Conservation (phyloP, 2,329 filamentous ascomycete genomes). For the Colletotrichum sp. region DNA sequence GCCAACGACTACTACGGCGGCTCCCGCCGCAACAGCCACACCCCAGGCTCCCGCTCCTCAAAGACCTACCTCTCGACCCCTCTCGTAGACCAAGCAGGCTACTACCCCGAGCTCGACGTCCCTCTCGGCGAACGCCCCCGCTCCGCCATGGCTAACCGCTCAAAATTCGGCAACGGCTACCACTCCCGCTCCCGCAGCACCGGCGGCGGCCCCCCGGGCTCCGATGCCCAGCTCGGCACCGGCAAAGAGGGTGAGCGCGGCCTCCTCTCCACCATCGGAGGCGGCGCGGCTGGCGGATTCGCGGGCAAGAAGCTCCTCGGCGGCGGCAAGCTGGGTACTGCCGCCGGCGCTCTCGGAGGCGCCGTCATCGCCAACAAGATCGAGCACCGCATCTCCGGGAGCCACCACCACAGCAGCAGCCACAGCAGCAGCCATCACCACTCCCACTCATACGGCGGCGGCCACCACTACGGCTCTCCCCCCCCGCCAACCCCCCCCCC, state of each 20-base stretch:
- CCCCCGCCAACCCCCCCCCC: no score
- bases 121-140: neutral
- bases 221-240: constrained; percentile 13
- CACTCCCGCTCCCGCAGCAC: constrained; percentile 3
- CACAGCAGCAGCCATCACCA: neutral
- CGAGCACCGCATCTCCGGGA: constrained; percentile 45
- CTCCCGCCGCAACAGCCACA: constrained; percentile 16
- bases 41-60: neutral
- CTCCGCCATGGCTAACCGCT: constrained; percentile 5
- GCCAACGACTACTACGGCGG: constrained; percentile 28
- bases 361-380: constrained; percentile 60
- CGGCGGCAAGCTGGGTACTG: constrained; percentile 57
- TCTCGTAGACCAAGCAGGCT: neutral
- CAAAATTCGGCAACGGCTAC: constrained; percentile 1
- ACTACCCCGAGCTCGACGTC: constrained; percentile 12
- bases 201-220: constrained; percentile 12
- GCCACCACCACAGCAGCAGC: constrained; percentile 1
- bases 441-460: neutral
- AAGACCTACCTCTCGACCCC: neutral
- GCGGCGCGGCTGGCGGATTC: constrained; percentile 58
- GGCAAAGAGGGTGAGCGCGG: constrained; percentile 55
- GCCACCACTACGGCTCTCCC: constrained; percentile 17
- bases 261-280: constrained; percentile 58
- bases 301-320: constrained; percentile 60
- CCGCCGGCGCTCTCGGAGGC: constrained; percentile 58